phyloP scores from a whole-genome alignment of 2,329 filamentous ascomycete species.

The Xylariaceae sp. region DNA sequence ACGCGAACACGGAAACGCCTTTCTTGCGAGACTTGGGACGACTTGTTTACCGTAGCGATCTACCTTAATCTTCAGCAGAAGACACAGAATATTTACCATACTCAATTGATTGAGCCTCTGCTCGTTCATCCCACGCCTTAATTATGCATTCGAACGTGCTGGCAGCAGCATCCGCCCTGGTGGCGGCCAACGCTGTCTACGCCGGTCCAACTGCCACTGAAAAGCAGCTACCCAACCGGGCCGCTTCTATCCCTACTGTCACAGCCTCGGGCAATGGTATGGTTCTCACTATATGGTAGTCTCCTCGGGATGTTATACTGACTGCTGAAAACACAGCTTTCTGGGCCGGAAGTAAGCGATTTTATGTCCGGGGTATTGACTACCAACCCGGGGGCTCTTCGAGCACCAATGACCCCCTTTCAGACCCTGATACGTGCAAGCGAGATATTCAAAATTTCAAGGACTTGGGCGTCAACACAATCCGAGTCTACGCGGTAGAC shows the following conservation, averaged over 20 bases:
- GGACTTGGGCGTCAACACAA: conserved; percentile 81
- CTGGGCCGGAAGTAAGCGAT: conserved; percentile 49
- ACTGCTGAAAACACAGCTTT: conserved; percentile 43
- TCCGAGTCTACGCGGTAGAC: conserved; percentile 90
- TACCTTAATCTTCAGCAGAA: conserved; percentile 3
- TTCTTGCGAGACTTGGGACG: not conserved
- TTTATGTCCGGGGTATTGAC: conserved; percentile 58
- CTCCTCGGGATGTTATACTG: conserved; percentile 8
- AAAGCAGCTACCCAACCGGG: conserved; percentile 47
- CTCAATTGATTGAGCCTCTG: conserved; percentile 1
- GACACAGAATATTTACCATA: not conserved
- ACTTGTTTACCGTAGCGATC: conserved; percentile 10
- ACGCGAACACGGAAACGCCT: conserved; percentile 1
- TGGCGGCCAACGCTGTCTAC: conserved; percentile 41
- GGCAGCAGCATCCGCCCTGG: conserved; percentile 47
- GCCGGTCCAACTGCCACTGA: conserved; percentile 50
- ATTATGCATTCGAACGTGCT: conserved; percentile 49
- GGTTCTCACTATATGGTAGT: conserved; percentile 9
- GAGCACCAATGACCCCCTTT: conserved; percentile 65
- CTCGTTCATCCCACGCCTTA: conserved; percentile 23
- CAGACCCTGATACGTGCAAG: conserved; percentile 64
- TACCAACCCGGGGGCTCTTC: conserved; percentile 61
- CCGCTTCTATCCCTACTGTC: conserved; percentile 47
- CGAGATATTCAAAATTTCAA: conserved; percentile 80
- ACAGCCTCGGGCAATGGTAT: conserved; percentile 56